Conservation (phyloP, 2,329 filamentous ascomycete species). For the Zymoseptoria crescenta region DNA sequence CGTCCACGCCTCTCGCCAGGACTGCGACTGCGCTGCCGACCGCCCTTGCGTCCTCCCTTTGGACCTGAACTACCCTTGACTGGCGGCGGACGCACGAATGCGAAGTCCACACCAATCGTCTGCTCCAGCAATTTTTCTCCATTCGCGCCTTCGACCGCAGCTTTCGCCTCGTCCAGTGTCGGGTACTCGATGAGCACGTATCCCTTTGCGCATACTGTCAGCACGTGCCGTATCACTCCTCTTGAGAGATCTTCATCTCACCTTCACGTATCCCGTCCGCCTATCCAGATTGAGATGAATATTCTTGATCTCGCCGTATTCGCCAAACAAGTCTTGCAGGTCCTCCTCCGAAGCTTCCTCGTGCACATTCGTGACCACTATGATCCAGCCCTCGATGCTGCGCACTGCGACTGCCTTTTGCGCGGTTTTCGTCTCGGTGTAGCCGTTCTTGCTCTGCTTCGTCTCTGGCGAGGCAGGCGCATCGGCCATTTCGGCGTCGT, state of each 20-base stretch:
- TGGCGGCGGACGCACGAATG: slow-evolving; percentile 72
- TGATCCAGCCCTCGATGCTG: slow-evolving; percentile 84
- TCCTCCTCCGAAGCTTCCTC: slow-evolving; percentile 82
- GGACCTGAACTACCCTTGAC: slow-evolving; percentile 38
- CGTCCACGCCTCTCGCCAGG: slow-evolving; percentile 30
- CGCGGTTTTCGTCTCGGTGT: slow-evolving; percentile 60
- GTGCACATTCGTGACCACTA: slow-evolving; percentile 79
- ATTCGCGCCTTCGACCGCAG: slow-evolving; percentile 75
- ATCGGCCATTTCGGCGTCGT: slow-evolving; percentile 51
- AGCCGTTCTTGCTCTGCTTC: slow-evolving; percentile 19
- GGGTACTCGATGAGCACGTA: slow-evolving; percentile 81
- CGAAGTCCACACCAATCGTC: slow-evolving; percentile 73
- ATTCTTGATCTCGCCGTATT: slow-evolving; percentile 83
- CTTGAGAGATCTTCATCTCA: slow-evolving; percentile 26
- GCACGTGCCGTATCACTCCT: neutral
- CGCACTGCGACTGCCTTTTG: slow-evolving; percentile 71
- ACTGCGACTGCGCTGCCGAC: slow-evolving; percentile 37
- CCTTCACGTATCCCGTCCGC: slow-evolving; percentile 81
- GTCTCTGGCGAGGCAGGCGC: slow-evolving; percentile 32
- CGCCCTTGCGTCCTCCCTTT: slow-evolving; percentile 26
- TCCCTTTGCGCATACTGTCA: slow-evolving; percentile 45
- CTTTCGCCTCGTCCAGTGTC: slow-evolving; percentile 68
- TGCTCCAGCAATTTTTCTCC: slow-evolving; percentile 72
- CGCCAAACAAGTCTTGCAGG: slow-evolving; percentile 71
- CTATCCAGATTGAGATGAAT: slow-evolving; percentile 75